Conservation (phyloP, 2,329 filamentous ascomycete genomes). For the Ceratocystiopsis sp. region DNA sequence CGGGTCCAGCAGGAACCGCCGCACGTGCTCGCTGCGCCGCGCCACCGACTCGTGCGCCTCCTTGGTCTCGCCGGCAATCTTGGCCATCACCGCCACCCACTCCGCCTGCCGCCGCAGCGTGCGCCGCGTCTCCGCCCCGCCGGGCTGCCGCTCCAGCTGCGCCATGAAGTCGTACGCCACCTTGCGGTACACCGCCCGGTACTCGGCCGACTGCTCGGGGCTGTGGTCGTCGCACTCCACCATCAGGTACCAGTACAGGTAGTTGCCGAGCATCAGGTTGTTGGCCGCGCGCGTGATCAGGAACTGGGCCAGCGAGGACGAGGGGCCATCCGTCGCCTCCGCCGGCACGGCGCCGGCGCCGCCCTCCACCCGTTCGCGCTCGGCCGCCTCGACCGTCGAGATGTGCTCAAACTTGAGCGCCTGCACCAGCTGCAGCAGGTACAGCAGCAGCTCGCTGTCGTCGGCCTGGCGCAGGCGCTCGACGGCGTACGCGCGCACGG, state of each 20-base stretch:
- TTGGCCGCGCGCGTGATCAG: slow-evolving; percentile 73
- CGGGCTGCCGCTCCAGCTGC: slow-evolving; percentile 55
- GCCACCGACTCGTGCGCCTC: slow-evolving; percentile 60
- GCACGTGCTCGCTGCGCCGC: slow-evolving; percentile 69
- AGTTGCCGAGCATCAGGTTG: slow-evolving; percentile 85
- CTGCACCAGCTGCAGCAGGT: slow-evolving; percentile 86
- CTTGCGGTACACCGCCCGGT: slow-evolving; percentile 76
- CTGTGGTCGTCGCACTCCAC: slow-evolving; percentile 85
- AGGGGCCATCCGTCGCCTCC: slow-evolving; percentile 37
- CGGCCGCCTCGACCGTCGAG: slow-evolving; percentile 38
- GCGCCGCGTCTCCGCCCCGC: slow-evolving; percentile 57
- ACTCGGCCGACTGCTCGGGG: slow-evolving; percentile 50
- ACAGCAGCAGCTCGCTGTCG: slow-evolving; percentile 78
- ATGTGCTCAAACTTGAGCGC: slow-evolving; percentile 87
- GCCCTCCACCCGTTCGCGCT: no score
- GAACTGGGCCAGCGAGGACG: slow-evolving; percentile 79
- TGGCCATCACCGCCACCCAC: slow-evolving; percentile 70
- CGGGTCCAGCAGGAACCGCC: slow-evolving; percentile 68
- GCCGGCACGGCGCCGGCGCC: not conserved
- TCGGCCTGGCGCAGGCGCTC: slow-evolving; percentile 81
- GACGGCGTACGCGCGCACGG: slow-evolving; percentile 84
- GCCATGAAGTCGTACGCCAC: slow-evolving; percentile 95
- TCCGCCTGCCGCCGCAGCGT: slow-evolving; percentile 76
- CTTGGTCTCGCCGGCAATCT: slow-evolving; percentile 78
- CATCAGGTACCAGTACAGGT: slow-evolving; percentile 97